Evolutionary conservation across 306 rosid species (phyloP).

Genomic region (Carpinus viminea): DNA sequence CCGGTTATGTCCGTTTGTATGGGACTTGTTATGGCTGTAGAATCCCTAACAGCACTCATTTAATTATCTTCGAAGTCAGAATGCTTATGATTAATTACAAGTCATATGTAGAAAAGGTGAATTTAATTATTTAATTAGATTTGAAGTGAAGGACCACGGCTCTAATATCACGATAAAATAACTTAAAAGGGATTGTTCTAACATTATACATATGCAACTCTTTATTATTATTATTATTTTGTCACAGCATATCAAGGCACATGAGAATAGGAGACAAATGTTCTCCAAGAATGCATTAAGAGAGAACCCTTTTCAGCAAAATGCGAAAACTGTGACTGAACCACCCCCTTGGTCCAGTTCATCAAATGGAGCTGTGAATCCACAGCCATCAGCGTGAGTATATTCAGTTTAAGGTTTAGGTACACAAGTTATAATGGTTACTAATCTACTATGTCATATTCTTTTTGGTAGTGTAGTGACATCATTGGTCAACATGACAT

Average conservation of each 20-base stretch:
- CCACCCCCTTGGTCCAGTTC: constrained; percentile 90
- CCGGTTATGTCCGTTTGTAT: too few species aligned
- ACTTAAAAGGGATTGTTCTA: background rate
- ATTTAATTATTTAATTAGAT: too few species aligned
- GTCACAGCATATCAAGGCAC: constrained; percentile 81
- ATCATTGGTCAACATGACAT: background rate
- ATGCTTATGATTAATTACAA: too few species aligned
- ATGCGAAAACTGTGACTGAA: constrained; percentile 56
- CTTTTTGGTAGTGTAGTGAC: background rate
- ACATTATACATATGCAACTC: background rate
- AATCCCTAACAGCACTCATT: too few species aligned
- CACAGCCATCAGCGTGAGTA: constrained; percentile 60
- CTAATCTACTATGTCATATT: background rate
- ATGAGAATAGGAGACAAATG: constrained; percentile 86
- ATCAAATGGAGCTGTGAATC: constrained; percentile 43
- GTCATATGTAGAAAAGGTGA: too few species aligned
- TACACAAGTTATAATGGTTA: background rate
- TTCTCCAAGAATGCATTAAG: constrained; percentile 69
- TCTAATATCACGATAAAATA: too few species aligned
- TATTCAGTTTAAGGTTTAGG: background rate
- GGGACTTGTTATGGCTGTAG: too few species aligned
- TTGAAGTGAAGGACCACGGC: too few species aligned
- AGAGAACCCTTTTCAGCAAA: constrained; percentile 71
- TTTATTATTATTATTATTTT: constrained; percentile 1
- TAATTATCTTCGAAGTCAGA: too few species aligned